These are phyloP conservation scores for Xylaria cubensis DNA, from an alignment of 495 filamentous ascomycete species.

Conservation along the genomic window DNA sequence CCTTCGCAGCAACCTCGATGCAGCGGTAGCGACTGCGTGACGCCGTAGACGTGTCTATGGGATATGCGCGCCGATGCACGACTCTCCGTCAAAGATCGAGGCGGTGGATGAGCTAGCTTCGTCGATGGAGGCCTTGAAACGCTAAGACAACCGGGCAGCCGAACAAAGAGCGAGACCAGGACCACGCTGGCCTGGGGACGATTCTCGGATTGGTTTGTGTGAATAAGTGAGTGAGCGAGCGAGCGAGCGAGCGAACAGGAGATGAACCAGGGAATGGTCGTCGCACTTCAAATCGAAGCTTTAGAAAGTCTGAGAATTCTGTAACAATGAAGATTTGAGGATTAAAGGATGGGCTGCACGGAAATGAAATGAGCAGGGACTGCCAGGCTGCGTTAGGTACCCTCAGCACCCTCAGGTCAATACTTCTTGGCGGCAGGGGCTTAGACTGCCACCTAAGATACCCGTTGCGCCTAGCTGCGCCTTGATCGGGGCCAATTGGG, in stretches of 20 bases:
- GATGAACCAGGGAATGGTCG: neutral
- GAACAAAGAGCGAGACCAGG: neutral
- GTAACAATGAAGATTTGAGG: constrained; percentile 15
- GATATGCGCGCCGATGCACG: constrained; percentile 8
- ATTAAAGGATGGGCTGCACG: constrained; percentile 13
- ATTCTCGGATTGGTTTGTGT: neutral
- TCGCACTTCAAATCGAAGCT: neutral
- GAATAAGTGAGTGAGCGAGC: neutral
- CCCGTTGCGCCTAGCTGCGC: constrained; percentile 7
- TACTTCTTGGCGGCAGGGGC: neutral
- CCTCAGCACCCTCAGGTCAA: too few relatives aligned
- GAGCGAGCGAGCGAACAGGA: neutral
- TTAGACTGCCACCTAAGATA: constrained; percentile 2
- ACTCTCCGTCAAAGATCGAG: neutral
- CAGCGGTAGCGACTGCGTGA: neutral
- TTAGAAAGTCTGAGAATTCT: neutral
- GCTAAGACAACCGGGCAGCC: neutral
- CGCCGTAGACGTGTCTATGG: neutral
- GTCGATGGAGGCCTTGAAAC: constrained; percentile 5
- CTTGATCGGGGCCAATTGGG: constrained; percentile 4
- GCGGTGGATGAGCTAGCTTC: neutral
- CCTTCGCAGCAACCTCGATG: neutral
- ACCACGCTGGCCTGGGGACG: neutral
- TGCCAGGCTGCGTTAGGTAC: constrained; percentile 1
- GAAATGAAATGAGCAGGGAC: constrained; percentile 20